Evolutionary conservation across 768 basidiomycete species (phyloP), one percentile per base, ranked within the genome.

Genomic region (Tephrocybe sp.): DNA sequence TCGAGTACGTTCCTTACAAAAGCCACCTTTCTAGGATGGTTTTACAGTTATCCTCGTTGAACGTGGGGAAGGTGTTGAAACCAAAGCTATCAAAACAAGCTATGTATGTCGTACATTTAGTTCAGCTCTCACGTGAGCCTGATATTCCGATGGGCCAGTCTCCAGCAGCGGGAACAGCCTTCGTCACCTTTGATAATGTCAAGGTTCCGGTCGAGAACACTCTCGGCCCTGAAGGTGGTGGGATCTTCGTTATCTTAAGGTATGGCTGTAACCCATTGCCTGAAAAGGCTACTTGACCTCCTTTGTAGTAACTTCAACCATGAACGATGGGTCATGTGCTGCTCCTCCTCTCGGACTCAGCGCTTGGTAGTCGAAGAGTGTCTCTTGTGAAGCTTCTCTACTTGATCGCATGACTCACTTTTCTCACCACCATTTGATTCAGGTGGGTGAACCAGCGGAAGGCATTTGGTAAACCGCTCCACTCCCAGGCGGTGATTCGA

Each of bases 291-390:
- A 45, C 9, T 48, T 17, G 48, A 39, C 45, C 31, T 51, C 33
- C 14, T 52, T 39, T 46, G 8, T 39, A 85, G 83, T 55, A 97
- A 97, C 72, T 97, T 96, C 71, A 96, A 95, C 67, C 92, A 95
- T 68, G 94, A 94, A 65, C 85, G 89, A 62, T 95, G 90, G 92
- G 87, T 89, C 47, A 94, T 93, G 88, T 82, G 80, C 64, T 89
- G 89, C 59, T 72, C 79, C 30, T 83, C 80, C 20, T 83, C 83
- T 42, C 76, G 87, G 53, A 68, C 70, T 48, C 91, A 93, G 58
- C 82, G 93, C 30, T 44, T 68, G 16, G 73, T 77, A 41, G 74
- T 76, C 16, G 73, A 78, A 59, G 75, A 77, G 62, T 76, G 75
- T 49, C 64, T 76, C 48, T 86, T 89, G 82, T 72, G 49, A 48